phyloP scores from a whole-genome alignment of 352 stramenopile genomes.

The Globisporangium paddicum region DNA sequence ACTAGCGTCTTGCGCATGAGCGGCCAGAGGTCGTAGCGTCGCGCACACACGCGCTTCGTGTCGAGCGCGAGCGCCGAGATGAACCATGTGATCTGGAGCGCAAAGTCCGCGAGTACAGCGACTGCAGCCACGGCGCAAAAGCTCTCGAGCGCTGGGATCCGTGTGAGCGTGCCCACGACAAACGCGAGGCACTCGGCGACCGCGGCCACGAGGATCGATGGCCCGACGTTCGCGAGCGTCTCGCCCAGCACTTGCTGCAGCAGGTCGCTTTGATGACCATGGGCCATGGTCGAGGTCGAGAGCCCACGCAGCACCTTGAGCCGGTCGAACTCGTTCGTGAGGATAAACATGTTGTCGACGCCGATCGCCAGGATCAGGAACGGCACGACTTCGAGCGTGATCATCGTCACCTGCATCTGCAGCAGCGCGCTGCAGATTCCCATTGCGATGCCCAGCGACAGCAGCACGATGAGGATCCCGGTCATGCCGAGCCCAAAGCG shows the following conservation, averaged over 20 bases:
- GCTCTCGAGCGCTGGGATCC: constrained; percentile 84
- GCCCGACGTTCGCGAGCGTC: constrained; percentile 76
- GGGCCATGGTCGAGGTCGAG: constrained; percentile 21
- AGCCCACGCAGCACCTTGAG: constrained; percentile 42
- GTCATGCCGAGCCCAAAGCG: constrained; percentile 77
- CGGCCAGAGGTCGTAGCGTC: constrained; percentile 70
- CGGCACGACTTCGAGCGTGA: constrained; percentile 88
- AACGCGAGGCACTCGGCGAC: constrained; percentile 82
- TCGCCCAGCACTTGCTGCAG: constrained; percentile 67
- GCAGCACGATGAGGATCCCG: constrained; percentile 82
- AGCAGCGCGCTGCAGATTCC: constrained; percentile 59
- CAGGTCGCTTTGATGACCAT: constrained; percentile 40
- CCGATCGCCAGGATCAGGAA: constrained; percentile 91
- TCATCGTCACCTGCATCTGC: constrained; percentile 87
- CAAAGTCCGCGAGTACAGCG: constrained; percentile 74
- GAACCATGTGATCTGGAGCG: constrained; percentile 88
- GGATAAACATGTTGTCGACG: constrained; percentile 92
- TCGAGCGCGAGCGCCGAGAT: constrained; percentile 76
- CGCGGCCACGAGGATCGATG: constrained; percentile 83
- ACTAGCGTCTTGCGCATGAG: constrained; percentile 52
- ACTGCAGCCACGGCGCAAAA: constrained; percentile 86
- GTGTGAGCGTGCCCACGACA: constrained; percentile 70
- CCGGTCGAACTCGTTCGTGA: constrained; percentile 86
- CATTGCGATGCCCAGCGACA: constrained; percentile 72
- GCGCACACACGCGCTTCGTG: constrained; percentile 50